Evolutionary conservation across 2,329 filamentous ascomycete genomes (phyloP), one percentile per base, ranked within the genome.

Genomic region (Chrysoporthe deuterocubensis): DNA sequence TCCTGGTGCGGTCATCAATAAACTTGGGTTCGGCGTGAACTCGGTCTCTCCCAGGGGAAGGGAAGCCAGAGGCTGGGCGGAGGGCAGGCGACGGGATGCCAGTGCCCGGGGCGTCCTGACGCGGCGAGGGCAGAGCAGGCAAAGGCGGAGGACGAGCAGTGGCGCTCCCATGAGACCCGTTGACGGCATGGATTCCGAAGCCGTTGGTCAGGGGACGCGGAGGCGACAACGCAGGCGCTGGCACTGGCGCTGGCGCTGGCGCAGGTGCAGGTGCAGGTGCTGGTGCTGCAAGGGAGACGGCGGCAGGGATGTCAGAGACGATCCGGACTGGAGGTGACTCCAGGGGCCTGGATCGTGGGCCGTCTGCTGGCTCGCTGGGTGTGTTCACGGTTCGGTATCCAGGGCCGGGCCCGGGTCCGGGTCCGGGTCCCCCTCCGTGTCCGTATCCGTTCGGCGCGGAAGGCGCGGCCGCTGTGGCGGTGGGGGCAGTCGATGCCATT

Each of bases 1-100:
- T 73, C 44, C 78, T 77, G 4, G 74, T 74, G 37, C 77, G 72
- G 67, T 84, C 81, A n/a, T 82, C 77, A 2, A 73, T 57, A 65
- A 81, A 81, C 62, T 79, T 81, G 37, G 76, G 72, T 52, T 77
- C 76, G 6, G 71, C 44, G 11, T 71, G 67, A 0, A 71, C 62
- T 37, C 77, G 72, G 26, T 80, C 74, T 2, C 71, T 71, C 1
- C 62, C 72, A 0, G 79, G 80, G n/a, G 79, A 81, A 6, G 77
- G 74, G 68, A 80, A 81, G 14, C 76, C 75, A 1, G 43, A 61
- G 3, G 59, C 26, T 32, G 58, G 43, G 5, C 37, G 16, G 9
- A 60, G 34, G 32, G 5, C 9, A 11, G 50, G n/a, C 5, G 50
- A 57, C n/a, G 43, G 44, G 8, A 40, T 26, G 2, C 50, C 58